Evolutionary conservation across 2,329 filamentous ascomycete genomes (phyloP).

Genomic region (Cadophora sp.): DNA sequence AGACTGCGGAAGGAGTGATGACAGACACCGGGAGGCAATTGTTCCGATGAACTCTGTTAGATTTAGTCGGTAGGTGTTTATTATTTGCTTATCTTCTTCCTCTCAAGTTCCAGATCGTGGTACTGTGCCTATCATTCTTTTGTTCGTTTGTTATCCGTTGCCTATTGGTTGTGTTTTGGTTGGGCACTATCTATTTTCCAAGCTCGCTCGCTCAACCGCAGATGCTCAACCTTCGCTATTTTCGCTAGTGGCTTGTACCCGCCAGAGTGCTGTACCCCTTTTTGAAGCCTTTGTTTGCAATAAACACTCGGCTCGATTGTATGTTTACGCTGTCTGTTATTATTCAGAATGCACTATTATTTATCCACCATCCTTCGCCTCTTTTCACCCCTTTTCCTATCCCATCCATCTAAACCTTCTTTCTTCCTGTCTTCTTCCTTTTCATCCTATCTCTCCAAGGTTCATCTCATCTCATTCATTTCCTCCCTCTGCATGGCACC

Average conservation of each 20-base stretch:
- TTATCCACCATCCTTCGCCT: neutral
- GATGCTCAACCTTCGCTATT: too few relatives aligned
- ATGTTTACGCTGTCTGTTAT: neutral
- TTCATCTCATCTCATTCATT: neutral
- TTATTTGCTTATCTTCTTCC: neutral
- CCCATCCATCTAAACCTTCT: neutral
- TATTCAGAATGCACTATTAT: neutral
- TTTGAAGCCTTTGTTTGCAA: neutral
- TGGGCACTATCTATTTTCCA: too few relatives aligned
- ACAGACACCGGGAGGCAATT: neutral
- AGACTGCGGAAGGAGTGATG: neutral
- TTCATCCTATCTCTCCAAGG: neutral
- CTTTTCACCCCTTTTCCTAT: neutral
- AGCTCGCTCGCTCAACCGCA: too few relatives aligned
- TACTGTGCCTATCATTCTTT: too few relatives aligned
- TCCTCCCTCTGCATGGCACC: neutral
- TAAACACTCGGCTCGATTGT: too few relatives aligned
- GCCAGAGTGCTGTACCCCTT: too few relatives aligned
- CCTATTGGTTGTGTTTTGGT: too few relatives aligned
- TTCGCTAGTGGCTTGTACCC: neutral
- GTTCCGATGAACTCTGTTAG: neutral
- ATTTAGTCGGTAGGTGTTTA: neutral
- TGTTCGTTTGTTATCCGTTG: too few relatives aligned
- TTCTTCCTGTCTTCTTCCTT: too few relatives aligned
- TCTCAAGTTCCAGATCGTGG: too few relatives aligned